Percentiles rank a stretch among this genome's conserved stretches.
phyloP scores from a whole-genome alignment of 305 asterid genomes.

The Rubia occidens region DNA sequence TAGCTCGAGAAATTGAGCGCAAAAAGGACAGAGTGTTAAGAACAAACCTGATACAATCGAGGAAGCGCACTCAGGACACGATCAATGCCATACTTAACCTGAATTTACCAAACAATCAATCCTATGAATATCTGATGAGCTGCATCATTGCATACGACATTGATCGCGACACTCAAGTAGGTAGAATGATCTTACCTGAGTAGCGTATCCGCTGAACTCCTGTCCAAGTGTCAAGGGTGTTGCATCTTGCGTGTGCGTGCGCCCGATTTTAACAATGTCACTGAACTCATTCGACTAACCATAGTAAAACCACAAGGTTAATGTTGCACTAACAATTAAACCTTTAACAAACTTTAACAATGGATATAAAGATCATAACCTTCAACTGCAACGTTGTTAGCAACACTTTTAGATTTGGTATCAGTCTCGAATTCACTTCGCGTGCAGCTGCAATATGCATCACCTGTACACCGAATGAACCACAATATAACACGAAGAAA shows the following conservation, averaged over 20 bases:
- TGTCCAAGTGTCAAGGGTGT: slow-evolving; percentile 98
- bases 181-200: slow-evolving; percentile 55
- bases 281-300: slow-evolving; percentile 62
- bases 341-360: not conserved
- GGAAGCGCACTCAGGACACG: slow-evolving; percentile 80
- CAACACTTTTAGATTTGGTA: slow-evolving; percentile 75
- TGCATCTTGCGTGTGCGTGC: slow-evolving; percentile 99
- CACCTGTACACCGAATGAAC: slow-evolving; percentile 40
- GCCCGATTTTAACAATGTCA: slow-evolving; percentile 92
- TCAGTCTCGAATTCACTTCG: slow-evolving; percentile 66
- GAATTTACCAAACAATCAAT: slow-evolving; percentile 16
- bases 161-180: not conserved
- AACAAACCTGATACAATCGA: slow-evolving; percentile 67
- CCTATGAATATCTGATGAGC: not conserved
- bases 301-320: slow-evolving; percentile 10
- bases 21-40: not conserved
- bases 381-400: slow-evolving; percentile 62
- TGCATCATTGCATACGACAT: not conserved
- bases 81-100: slow-evolving; percentile 89
- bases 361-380: slow-evolving; percentile 30
- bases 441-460: slow-evolving; percentile 96
- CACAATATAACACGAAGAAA: not conserved
- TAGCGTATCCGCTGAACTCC: slow-evolving; percentile 92
- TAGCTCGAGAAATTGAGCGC: slow-evolving; percentile 21
- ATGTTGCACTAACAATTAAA: not conserved